Evolutionary conservation across 2,329 filamentous ascomycete genomes (phyloP), one percentile per base, ranked within the genome.

Genomic region (Penicillium freii): DNA sequence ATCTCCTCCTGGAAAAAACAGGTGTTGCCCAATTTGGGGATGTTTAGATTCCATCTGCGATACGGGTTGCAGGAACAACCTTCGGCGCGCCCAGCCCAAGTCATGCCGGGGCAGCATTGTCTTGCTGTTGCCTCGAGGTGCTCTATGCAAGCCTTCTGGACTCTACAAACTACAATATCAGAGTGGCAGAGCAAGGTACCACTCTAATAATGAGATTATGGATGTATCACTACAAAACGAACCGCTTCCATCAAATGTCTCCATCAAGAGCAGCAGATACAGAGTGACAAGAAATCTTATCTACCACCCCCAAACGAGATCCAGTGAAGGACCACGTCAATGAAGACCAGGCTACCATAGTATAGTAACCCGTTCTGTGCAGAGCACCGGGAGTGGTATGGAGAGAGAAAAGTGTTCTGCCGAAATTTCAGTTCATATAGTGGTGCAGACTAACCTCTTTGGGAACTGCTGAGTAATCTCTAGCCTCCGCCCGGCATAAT

Each of bases 191-290:
- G 45, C 44, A 45, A 52, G 45, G 36, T 46, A 43, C 46, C 54
- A 45, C 31, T 27, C 39, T 34, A 51, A 53, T 51, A 56, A 61
- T 66, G 45, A 62, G 61, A 65, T 60, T 64, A 64, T 66, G 63
- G 71, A 75, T 90, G 87, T 90, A 84, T 86, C 87, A 83, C 86
- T 86, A 71, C 86, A 86, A 71, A 90, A 81, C 88, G 88, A 91
- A 88, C 88, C 81, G 86, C 88, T 78, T 86, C 86, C 85, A 84
- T 90, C 88, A 91, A 81, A 81, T 79, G 76, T 71, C 60, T 66
- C 68, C 77, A 87, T 91, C 88, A 83, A 89, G 87, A 87, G 88
- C 86, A 90, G 88, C 87, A 91, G 88, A 91, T 91, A 91, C 88
- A 87, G 87, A 87, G 85, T 81, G 87, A 84, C 75, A 71, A 61